phyloP scores from a whole-genome alignment of 257 asterid genomes.

The Eustoma russellianum region DNA sequence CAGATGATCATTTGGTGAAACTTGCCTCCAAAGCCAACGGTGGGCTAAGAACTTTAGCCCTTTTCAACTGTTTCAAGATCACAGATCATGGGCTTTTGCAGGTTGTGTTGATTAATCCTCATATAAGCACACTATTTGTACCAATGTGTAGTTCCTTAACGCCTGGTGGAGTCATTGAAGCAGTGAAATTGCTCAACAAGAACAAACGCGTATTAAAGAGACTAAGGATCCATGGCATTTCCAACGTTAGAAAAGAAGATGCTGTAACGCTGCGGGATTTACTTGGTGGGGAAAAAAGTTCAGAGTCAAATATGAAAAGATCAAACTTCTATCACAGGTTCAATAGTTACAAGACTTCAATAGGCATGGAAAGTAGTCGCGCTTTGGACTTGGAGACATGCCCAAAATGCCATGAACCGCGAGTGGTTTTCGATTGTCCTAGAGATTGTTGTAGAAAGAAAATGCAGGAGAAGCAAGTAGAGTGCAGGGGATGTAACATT shows the following conservation, averaged over 20 bases:
- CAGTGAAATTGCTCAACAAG: conserved; percentile 35
- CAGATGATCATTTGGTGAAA: conserved; percentile 37
- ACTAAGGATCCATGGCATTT: conserved; percentile 49
- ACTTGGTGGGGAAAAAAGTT: conserved; percentile 13
- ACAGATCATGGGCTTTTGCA: conserved; percentile 50
- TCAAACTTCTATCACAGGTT: conserved; percentile 27
- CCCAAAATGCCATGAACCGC: conserved; percentile 37
- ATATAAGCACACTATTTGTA: conserved; percentile 48
- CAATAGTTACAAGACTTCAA: conserved; percentile 8
- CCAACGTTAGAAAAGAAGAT: conserved; percentile 28
- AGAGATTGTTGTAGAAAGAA: conserved; percentile 16
- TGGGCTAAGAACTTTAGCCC: conserved; percentile 37
- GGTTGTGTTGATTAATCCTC: conserved; percentile 39
- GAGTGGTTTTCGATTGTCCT: conserved; percentile 60
- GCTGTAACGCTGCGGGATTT: conserved; percentile 28
- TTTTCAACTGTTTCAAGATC: conserved; percentile 42
- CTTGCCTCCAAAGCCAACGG: conserved; percentile 45
- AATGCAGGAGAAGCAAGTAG: conserved; percentile 12
- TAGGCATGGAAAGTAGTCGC: conserved; percentile 10
- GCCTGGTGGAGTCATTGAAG: conserved; percentile 46
- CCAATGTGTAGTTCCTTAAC: conserved; percentile 67
- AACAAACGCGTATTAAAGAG: conserved; percentile 21
- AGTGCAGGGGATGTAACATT: conserved; percentile 45
- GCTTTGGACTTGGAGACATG: conserved; percentile 56
- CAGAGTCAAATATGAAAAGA: conserved; percentile 6